Base-by-base conservation (phyloP, 2,329 filamentous ascomycete genomes). In the Leptographium procerum region DNA sequence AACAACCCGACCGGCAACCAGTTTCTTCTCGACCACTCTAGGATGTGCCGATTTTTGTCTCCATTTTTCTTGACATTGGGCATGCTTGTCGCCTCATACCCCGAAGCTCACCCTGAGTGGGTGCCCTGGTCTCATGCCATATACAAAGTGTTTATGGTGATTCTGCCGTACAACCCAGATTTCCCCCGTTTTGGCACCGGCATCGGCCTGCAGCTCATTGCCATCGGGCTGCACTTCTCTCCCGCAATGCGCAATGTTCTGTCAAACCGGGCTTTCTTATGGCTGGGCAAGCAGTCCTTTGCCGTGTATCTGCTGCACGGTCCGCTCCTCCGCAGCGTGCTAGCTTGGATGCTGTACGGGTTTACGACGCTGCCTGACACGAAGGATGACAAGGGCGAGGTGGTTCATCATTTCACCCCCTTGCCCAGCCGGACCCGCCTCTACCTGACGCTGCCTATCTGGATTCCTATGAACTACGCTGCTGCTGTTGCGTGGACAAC, bases 241-340 rank as follows among this genome's bases (percentile, higher is more conserved):
- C 73, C 75, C 1, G 67, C 69, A 31, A 69, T 79, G 33, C 81
- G 82, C 61, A 74, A 74, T 55, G 63, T 79, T 1, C 74, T 86
- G 3, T 80, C 79, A 4, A 77, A 76, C 59, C 76, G 75, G 34
- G 74, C 76, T 57, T 76, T 86, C 50, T 74, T 83, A 51, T 86
- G 82, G 77, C 76, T 86, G 14, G 83, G 83, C 51, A 80, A 80
- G 65, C 78, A 85, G 69, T 83, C 79, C 51, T 85, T 85, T 64
- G 81, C 83, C 1, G 79, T 86, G 16, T 86, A 86, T 64, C 75
- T 86, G 8, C 70, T 86, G 24, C 83, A 86, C 68, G 83, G 83
- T 48, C 77, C 79, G 0, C 72, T 86, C 33, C 76, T 85, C 63
- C 78, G 83, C 59, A 79, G 77, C 28, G 68, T 84, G 9, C 72